Evolutionary conservation across 2,329 filamentous ascomycete genomes (phyloP), one percentile per base, ranked within the genome.

Genomic region (Blastomyces percursus): DNA sequence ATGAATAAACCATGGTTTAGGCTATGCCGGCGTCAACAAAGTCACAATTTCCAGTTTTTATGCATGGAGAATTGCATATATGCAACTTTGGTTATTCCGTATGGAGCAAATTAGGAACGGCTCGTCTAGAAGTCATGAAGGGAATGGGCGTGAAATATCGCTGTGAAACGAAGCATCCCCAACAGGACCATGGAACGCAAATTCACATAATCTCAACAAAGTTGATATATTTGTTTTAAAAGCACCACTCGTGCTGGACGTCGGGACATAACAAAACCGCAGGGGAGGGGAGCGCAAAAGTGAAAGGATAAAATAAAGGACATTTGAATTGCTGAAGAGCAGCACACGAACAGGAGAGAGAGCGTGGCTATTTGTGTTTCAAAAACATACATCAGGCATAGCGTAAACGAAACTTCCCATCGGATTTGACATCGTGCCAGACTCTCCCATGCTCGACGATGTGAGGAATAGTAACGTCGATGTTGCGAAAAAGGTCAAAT

Each of bases 341-440:
- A 44, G 42, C 5, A 19, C 42, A 44, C 14, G 16, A 44, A 44
- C 42, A 44, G n/a, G 55, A 58, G 51, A n/a, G 55, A 58, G 8
- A 32, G 7, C n/a, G 58, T 32, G 27, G 40, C 27, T 42, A 55
- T 40, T 19, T 40, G 7, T 16, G 27, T 14, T 59, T 21, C 19
- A 59, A 27, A 27, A 60, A 72, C 79, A 69, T 78, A 96, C 94
- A 77, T 96, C 89, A 19, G 94, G 93, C 73, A 99, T 84, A 2
- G 92, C 90, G 73, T 96, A 97, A 55, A 97, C 90, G 71, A 97
- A 93, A 59, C 91, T 96, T 2, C 94, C 93, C 75, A 97, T 82
- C 59, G 82, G 78, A 50, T 82, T 77, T 40, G 72, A 69, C 59
- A 70, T 69, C 12, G 70, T 70, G 0, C 70, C 69, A 24, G 72